Percentiles rank a stretch among this genome's conserved stretches.
phyloP scores from a whole-genome alignment of 331 rosid species.

The Pyracantha coccinea region DNA sequence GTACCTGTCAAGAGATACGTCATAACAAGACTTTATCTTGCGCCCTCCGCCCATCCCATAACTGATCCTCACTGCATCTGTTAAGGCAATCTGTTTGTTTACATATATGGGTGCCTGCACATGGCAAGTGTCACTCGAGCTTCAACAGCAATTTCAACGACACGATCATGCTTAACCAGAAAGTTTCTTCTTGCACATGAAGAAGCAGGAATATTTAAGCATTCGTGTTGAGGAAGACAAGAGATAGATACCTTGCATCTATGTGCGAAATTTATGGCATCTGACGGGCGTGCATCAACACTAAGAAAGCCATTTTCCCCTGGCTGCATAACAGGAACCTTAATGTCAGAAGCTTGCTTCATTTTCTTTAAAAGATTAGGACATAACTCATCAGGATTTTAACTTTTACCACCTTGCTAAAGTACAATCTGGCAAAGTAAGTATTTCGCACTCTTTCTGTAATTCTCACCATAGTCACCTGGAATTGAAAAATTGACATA shows the following conservation, averaged over 20 bases:
- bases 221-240: not conserved
- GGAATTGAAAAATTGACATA: slow-evolving; percentile 18
- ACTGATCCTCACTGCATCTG: slow-evolving; percentile 69
- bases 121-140: slow-evolving; percentile 21
- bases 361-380: not conserved
- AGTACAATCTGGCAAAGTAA: slow-evolving; percentile 76
- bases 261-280: slow-evolving; percentile 83
- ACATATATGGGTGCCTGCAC: slow-evolving; percentile 96
- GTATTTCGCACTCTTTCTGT: slow-evolving; percentile 76
- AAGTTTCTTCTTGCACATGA: not conserved
- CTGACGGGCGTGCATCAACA: slow-evolving; percentile 92
- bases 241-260: slow-evolving; percentile 63
- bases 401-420: slow-evolving; percentile 55
- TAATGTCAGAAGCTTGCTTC: slow-evolving; percentile 11
- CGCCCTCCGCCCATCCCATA: slow-evolving; percentile 66
- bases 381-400: not conserved
- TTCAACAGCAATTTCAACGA: slow-evolving; percentile 1
- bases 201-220: not conserved
- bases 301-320: slow-evolving; percentile 57
- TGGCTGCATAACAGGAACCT: slow-evolving; percentile 55
- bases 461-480: slow-evolving; percentile 81
- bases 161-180: not conserved
- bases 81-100: slow-evolving; percentile 64
- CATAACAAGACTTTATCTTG: slow-evolving; percentile 46
- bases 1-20: slow-evolving; percentile 90